Evolutionary conservation across 768 basidiomycete genomes (phyloP), one percentile per base, ranked within the genome.

Genomic region (Mycena polygramma): DNA sequence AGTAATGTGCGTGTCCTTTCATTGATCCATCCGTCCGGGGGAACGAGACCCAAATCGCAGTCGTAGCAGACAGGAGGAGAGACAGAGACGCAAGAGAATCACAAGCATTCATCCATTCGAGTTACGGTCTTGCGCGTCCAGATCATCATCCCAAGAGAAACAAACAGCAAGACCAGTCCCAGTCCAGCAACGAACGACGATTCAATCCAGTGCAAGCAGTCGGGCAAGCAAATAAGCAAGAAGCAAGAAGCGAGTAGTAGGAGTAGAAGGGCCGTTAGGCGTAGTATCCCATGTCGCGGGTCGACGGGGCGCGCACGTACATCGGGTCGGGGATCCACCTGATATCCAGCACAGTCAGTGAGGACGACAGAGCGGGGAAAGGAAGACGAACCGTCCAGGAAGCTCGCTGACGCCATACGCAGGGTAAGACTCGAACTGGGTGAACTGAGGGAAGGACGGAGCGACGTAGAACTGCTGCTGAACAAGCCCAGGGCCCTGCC

Each of bases 261-360:
- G 49, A 70, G 68, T 66, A 66, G 65, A 41, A 68, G 58, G 61
- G 60, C 24, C 60, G 37, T 60, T 58, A 73, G 58, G 69, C 62
- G 54, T 67, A 73, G 55, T 68, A 73, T n/a, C 72, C 69, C 68
- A 67, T 59, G 66, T 73, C 69, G 63, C 69, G 69, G 36, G 37
- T 55, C 36, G 66, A 64, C 43, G 66, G 69, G 52, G 69, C 53
- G 58, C 69, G 72, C 37, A 36, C 57, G 57, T 73, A 73, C 62
- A 73, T 57, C 45, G 72, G 30, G 55, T 63, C 57, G 58, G 72
- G 66, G 58, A 68, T 60, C 69, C 69, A 73, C 36, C 72, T 73
- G 43, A 46, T 8, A 22, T n/a, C 9, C 9, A 41, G 11, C 1
- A 30, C 11, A 6, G 22, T 49, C n/a, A 70, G 68, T 3, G n/a